Evolutionary conservation across 2,329 filamentous ascomycete species (phyloP).

Genomic region (Fusarium tupiense): DNA sequence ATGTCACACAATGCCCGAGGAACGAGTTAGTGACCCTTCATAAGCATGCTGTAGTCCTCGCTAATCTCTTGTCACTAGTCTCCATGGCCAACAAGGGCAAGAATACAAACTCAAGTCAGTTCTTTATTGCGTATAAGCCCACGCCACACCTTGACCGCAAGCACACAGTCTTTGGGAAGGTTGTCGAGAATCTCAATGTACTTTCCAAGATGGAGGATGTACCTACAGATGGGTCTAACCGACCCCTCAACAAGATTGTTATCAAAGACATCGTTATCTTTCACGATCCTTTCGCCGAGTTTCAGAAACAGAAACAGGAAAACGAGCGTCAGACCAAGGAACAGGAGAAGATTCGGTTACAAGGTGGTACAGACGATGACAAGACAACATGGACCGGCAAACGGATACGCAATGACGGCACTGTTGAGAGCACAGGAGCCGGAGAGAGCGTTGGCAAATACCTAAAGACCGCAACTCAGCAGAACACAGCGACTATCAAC

Average conservation of each 20-base stretch:
- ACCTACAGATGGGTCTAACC: constrained; percentile 77
- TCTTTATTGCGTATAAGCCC: constrained; percentile 89
- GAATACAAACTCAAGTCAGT: constrained; percentile 95
- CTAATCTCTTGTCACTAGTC: constrained; percentile 39
- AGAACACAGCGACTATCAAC: constrained; percentile 54
- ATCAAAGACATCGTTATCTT: constrained; percentile 88
- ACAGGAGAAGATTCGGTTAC: constrained; percentile 68
- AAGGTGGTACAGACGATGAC: constrained; percentile 85
- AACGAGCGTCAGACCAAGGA: constrained; percentile 67
- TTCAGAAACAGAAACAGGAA: constrained; percentile 77
- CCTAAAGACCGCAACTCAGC: constrained; percentile 66
- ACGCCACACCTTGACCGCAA: constrained; percentile 90
- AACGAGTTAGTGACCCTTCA: constrained; percentile 53
- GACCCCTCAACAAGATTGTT: constrained; percentile 79
- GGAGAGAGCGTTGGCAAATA: constrained; percentile 79
- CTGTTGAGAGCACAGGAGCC: constrained; percentile 57
- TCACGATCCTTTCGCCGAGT: constrained; percentile 95
- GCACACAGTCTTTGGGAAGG: constrained; percentile 93
- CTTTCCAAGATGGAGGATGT: constrained; percentile 81
- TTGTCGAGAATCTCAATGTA: constrained; percentile 79
- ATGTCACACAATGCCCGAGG: constrained; percentile 84
- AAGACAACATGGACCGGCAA: constrained; percentile 97
- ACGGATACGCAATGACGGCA: constrained; percentile 76
- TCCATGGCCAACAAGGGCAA: constrained; percentile 99
- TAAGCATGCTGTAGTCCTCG: not conserved